A percentile compares a stretch with the other conserved stretches of the same genome.
Evolutionary conservation across 78 protist species (phyloP).

Genomic region (Pigoraptor vietnamica): DNA sequence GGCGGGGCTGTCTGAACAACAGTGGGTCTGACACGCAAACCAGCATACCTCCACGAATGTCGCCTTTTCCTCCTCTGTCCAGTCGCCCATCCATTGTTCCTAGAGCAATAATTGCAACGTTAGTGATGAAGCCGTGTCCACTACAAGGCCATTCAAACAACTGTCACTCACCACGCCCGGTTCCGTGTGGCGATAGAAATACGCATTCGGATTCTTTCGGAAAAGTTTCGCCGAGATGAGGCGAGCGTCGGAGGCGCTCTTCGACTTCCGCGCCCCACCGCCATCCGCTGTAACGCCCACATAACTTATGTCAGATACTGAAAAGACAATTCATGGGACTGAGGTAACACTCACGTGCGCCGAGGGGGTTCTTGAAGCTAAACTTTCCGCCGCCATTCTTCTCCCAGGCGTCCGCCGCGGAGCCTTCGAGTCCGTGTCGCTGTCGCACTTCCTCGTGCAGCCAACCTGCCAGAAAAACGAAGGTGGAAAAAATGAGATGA

Average conservation of each 20-base stretch:
- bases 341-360: background rate
- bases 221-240: background rate
- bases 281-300: background rate
- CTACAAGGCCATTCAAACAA: no score
- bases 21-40: background rate
- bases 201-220: constrained; percentile 23
- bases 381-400: constrained; percentile 18
- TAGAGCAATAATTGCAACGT: background rate
- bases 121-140: background rate
- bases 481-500: no score
- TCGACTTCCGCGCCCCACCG: background rate
- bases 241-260: background rate
- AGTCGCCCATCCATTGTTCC: constrained; percentile 21
- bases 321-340: background rate
- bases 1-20: no score
- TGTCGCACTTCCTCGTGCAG: background rate
- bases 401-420: constrained; percentile 8
- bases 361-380: background rate
- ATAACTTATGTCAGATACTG: background rate
- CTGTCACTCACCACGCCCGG: constrained; percentile 19
- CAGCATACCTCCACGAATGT: background rate
- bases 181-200: constrained; percentile 23
- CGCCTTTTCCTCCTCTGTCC: constrained; percentile 12
- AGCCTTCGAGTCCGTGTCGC: background rate
- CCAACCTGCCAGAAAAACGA: no score